These are phyloP conservation scores for Odontarrhena argentea DNA, from an alignment of 345 rosid genomes.

Conservation along the genomic window DNA sequence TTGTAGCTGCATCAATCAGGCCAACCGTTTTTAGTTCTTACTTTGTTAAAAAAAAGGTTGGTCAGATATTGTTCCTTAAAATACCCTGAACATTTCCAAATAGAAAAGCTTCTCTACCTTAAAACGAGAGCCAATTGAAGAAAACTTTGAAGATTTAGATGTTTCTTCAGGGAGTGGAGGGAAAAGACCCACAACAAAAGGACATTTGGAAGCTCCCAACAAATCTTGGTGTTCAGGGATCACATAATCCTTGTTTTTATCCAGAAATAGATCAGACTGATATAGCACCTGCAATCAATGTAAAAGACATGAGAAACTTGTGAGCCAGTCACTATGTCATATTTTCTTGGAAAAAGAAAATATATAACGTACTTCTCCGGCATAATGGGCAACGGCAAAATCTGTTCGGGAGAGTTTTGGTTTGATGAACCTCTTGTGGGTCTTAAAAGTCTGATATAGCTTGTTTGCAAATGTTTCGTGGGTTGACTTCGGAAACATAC, in stretches of 20 bases:
- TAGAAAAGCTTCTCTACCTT: slow-evolving; percentile 53
- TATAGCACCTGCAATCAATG: slow-evolving; percentile 68
- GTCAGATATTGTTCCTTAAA: not conserved
- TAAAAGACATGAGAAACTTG: slow-evolving; percentile 1
- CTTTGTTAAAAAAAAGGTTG: not conserved
- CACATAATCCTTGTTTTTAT: slow-evolving; percentile 96
- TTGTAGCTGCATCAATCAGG: slow-evolving; percentile 77
- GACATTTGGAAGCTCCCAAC: slow-evolving; percentile 71
- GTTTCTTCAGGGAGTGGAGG: slow-evolving; percentile 89
- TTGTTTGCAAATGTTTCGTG: slow-evolving; percentile 94
- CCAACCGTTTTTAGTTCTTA: slow-evolving; percentile 32
- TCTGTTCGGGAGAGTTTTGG: slow-evolving; percentile 96
- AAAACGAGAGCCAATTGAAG: slow-evolving; percentile 93
- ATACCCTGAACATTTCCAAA: not conserved
- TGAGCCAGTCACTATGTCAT: slow-evolving; percentile 1
- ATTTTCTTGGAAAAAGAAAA: not conserved
- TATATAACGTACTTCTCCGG: slow-evolving; percentile 75
- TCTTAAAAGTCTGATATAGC: slow-evolving; percentile 92
- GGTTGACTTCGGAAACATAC: slow-evolving; percentile 99
- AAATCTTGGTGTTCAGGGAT: slow-evolving; percentile 96
- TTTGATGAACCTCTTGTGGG: slow-evolving; percentile 86
- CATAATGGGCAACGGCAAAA: slow-evolving; percentile 87
- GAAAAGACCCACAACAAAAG: slow-evolving; percentile 89
- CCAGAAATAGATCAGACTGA: slow-evolving; percentile 93
- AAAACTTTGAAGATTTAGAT: slow-evolving; percentile 88